Base-by-base conservation (phyloP, 2,329 filamentous ascomycete species). In the Penicillium glabrum region DNA sequence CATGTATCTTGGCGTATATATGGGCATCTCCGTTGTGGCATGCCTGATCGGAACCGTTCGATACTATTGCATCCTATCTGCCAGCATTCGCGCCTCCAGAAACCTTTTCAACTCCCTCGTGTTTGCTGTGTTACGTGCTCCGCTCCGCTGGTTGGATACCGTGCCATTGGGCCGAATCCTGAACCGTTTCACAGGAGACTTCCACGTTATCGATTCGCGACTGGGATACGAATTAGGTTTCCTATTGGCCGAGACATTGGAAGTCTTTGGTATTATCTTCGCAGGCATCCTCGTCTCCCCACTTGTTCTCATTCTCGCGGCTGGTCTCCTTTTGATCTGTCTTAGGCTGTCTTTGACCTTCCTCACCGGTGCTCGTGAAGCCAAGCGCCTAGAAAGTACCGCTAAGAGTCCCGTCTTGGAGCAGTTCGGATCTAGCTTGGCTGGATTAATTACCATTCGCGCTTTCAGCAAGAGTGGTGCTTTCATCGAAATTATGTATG, bases 351-450 rank as follows among this genome's bases (percentile, higher is more conserved):
- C 56, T 19, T 24, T 60, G 9, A 83, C 58, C 82, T 95, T 90
- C 67, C 80, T 95, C 6, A 75, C 82, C n/a, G 89, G 83, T 1
- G 89, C 89, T 0, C 81, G 90, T 39, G 89, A 91, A 31, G 81
- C 89, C 59, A 93, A 93, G 75, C 82, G 90, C 5, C 81, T 93
- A 1, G 90, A 93, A 71, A 90, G 87, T 61, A 90, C 83, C 3
- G 83, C 86, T 54, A 93, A 91, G 72, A 90, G 87, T 0, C 90
- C 90, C 0, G 86, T 93, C 1, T 93, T 91, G 64, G 90, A 93
- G 70, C 86, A 90, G 60, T 93, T 93, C 65, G 87, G 87, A 11
- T 86, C 88, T 1, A 85, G 88, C 0, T 81, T 93, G 10, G 82
- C 84, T 0, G 90, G 90, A 5, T 84, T 95, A 19, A 80, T 85